phyloP scores from a whole-genome alignment of 1,139 yeast genomes.

The Blastobotrys indianensis region DNA sequence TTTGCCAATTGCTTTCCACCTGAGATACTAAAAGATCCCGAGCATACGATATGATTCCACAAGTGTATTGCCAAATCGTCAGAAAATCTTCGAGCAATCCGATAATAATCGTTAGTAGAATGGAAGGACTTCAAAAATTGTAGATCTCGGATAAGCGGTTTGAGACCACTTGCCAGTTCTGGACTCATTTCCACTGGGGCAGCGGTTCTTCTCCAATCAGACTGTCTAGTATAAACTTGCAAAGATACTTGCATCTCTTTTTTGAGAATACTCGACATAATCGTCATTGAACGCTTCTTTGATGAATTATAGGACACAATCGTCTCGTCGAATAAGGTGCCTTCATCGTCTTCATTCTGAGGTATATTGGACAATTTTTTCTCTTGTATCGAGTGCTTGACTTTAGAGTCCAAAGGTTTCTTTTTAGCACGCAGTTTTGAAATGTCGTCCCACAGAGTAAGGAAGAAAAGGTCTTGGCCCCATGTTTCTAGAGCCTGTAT shows the following conservation, averaged over 20 bases:
- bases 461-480: slow-evolving; percentile 60
- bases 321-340: slow-evolving; percentile 53
- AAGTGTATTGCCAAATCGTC: slow-evolving; percentile 45
- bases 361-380: slow-evolving; percentile 17
- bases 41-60: slow-evolving; percentile 54
- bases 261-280: slow-evolving; percentile 43
- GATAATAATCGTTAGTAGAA: slow-evolving; percentile 27
- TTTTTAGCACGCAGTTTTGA: slow-evolving; percentile 19
- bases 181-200: slow-evolving; percentile 24
- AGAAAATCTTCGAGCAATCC: slow-evolving; percentile 36
- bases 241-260: slow-evolving; percentile 47
- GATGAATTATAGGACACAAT: slow-evolving; percentile 44
- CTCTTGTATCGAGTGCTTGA: slow-evolving; percentile 12
- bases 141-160: slow-evolving; percentile 37
- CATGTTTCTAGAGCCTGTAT: slow-evolving; percentile 51
- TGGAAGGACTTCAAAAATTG: slow-evolving; percentile 35
- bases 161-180: slow-evolving; percentile 38
- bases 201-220: slow-evolving; percentile 22
- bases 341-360: slow-evolving; percentile 29
- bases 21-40: slow-evolving; percentile 50
- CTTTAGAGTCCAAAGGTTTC: slow-evolving; percentile 16
- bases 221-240: slow-evolving; percentile 46
- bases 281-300: slow-evolving; percentile 36
- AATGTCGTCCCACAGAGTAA: slow-evolving; percentile 50
- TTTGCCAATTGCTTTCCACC: slow-evolving; percentile 54